Base-by-base conservation (phyloP, 768 basidiomycete species). In the Scleroderma bovista region DNA sequence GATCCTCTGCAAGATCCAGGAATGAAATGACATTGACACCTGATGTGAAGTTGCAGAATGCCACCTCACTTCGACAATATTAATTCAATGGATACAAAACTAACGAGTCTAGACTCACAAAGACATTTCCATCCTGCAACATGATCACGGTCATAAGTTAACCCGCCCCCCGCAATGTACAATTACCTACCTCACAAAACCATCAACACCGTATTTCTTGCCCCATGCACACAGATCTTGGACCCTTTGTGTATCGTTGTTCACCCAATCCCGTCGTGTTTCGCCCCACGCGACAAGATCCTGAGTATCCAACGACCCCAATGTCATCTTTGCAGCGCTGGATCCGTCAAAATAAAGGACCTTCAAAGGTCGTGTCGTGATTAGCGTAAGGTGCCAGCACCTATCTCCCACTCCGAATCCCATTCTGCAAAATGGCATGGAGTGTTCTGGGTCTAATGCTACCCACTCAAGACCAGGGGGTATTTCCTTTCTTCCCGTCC, bases 81-180 rank as follows among this genome's bases (percentile, higher is more conserved):
- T 26, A 11, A 38, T 22, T 23, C 34, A 20, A 31, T 12, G 22
- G 16, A 12, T 24, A 3, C 12, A 23, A 15, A 2, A 13, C 12
- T 16, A 22, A 13, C 3, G 6, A 47, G 17, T 37, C n/a, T 2
- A 13, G 22, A 62, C 74, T 55, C 52, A 76, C 75, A 79, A 76
- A 53, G 74, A 68, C 68, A 72, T 70, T 66, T 76, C 73, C 75
- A 76, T 76, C 51, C 72, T 75, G 26, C 8, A 42, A 13, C 31
- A n/a, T n/a, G n/a, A n/a, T n/a, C n/a, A n/a, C n/a, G n/a, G n/a
- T n/a, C n/a, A n/a, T n/a, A n/a, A n/a, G n/a, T n/a, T n/a, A n/a
- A n/a, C n/a, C n/a, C n/a, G n/a, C n/a, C n/a, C n/a, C n/a, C n/a
- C n/a, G n/a, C n/a, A n/a, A n/a, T n/a, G n/a, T n/a, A n/a, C n/a